phyloP scores from a whole-genome alignment of 768 basidiomycete species.

The Tricholoma terreum region DNA sequence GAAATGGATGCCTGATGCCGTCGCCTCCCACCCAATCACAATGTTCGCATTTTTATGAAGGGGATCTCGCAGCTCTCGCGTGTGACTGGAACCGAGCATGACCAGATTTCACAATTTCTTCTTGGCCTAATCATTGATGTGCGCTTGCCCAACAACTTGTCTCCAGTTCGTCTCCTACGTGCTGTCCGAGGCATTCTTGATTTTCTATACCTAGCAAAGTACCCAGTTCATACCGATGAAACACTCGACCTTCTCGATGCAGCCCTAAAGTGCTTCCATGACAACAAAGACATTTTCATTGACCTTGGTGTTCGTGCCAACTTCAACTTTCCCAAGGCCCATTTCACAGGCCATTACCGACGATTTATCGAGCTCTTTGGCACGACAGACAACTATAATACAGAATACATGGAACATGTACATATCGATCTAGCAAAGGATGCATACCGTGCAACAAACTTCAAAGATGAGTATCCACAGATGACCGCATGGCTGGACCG shows the following conservation, averaged over 20 bases:
- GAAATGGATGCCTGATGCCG: constrained; percentile 38
- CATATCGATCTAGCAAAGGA: too few species aligned
- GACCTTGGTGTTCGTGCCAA: constrained; percentile 14
- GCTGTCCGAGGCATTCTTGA: background rate
- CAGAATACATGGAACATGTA: too few species aligned
- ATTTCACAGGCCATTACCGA: too few species aligned
- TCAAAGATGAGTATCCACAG: too few species aligned
- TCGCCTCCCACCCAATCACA: constrained; percentile 32
- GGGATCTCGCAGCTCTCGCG: too few species aligned
- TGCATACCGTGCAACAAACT: too few species aligned
- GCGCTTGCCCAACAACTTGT: background rate
- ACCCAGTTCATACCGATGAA: constrained; percentile 1
- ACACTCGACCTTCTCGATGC: constrained; percentile 8
- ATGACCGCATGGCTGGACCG: constrained; percentile 38
- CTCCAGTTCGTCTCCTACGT: background rate
- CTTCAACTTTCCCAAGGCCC: too few species aligned
- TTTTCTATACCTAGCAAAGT: background rate
- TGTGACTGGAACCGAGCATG: too few species aligned
- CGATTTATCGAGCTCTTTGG: too few species aligned
- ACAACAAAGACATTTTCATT: constrained; percentile 13
- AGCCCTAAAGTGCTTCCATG: constrained; percentile 10
- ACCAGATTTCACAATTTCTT: too few species aligned
- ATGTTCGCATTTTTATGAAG: constrained; percentile 31
- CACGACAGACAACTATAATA: too few species aligned
- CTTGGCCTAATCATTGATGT: constrained; percentile 28